Conservation (phyloP, 73 alveolate genomes). For the Paramecium bursaria region DNA sequence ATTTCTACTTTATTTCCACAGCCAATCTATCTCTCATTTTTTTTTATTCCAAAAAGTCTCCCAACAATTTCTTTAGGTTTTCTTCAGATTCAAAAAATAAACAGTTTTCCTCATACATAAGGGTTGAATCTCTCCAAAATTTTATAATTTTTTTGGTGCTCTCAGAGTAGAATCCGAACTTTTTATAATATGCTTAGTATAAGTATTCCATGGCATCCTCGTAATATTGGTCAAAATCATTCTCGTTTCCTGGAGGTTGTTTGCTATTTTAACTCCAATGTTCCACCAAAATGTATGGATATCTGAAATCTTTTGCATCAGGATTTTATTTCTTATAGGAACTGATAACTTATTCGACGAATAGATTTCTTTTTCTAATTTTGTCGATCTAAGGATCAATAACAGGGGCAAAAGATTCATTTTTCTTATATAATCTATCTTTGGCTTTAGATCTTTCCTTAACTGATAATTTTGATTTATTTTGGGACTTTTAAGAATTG, state of each 20-base stretch:
- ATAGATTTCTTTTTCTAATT: constrained; percentile 52
- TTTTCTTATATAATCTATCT: constrained; percentile 31
- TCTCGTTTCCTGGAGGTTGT: constrained; percentile 22
- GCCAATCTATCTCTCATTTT: constrained; percentile 11
- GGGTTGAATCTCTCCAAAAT: constrained; percentile 26
- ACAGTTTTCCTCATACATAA: constrained; percentile 9
- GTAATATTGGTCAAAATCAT: constrained; percentile 20
- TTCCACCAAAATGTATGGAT: constrained; percentile 43
- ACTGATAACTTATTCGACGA: constrained; percentile 53
- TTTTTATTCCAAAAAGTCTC: constrained; percentile 14
- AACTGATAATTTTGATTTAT: constrained; percentile 65
- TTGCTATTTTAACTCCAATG: constrained; percentile 43
- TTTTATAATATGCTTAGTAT: constrained; percentile 15
- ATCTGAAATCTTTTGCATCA: constrained; percentile 39
- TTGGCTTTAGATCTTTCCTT: constrained; percentile 69
- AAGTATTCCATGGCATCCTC: constrained; percentile 19
- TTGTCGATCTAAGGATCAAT: constrained; percentile 39
- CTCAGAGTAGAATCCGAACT: constrained; percentile 42
- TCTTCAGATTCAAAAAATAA: constrained; percentile 63
- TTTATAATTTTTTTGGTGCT: constrained; percentile 40
- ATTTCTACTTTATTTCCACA: constrained; percentile 35
- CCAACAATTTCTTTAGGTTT: constrained; percentile 19
- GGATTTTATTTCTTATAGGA: constrained; percentile 55
- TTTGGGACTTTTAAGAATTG: constrained; percentile 28
- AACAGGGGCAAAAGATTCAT: no score